Percentiles rank a stretch among this genome's conserved stretches.
Conservation (phyloP, 1,284 basidiomycete species). For the Pseudozyma hubeiensis region DNA sequence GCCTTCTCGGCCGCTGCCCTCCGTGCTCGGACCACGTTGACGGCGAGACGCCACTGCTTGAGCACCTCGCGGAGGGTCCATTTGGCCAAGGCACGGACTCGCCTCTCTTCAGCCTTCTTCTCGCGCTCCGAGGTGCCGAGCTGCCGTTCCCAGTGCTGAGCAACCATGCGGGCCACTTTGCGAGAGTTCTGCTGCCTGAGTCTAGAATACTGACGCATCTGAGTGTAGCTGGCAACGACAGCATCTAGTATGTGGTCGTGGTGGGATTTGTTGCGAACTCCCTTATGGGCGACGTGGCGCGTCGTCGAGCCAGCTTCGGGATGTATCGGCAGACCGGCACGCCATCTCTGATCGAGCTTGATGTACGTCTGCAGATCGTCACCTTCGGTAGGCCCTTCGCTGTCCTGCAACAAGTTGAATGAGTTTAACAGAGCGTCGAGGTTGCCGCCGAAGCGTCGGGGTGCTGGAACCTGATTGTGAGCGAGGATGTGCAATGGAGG, state of each 20-base stretch:
- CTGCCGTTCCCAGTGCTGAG: slow-evolving; percentile 81
- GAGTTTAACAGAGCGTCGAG: slow-evolving; percentile 31
- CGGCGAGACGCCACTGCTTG: slow-evolving; percentile 88
- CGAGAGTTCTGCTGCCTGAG: slow-evolving; percentile 66
- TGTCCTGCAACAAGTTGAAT: slow-evolving; percentile 46
- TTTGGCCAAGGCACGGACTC: slow-evolving; percentile 78
- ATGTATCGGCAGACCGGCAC: slow-evolving; percentile 46
- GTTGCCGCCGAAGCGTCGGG: slow-evolving; percentile 33
- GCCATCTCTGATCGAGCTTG: slow-evolving; percentile 43
- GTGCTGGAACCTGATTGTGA: slow-evolving; percentile 43
- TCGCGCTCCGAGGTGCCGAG: slow-evolving; percentile 76
- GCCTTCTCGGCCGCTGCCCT: slow-evolving; percentile 74
- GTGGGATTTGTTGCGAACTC: slow-evolving; percentile 40
- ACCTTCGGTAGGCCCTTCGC: slow-evolving; percentile 31
- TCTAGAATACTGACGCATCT: slow-evolving; percentile 64
- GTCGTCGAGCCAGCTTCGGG: slow-evolving; percentile 20
- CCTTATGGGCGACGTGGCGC: slow-evolving; percentile 36
- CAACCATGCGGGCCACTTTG: slow-evolving; percentile 78
- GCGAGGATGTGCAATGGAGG: slow-evolving; percentile 44
- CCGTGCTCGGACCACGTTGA: slow-evolving; percentile 83
- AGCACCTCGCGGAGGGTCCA: slow-evolving; percentile 78
- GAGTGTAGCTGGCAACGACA: slow-evolving; percentile 31
- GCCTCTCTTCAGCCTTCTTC: slow-evolving; percentile 77
- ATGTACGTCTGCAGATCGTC: slow-evolving; percentile 34
- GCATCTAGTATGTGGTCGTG: slow-evolving; percentile 55